phyloP scores from a whole-genome alignment of 768 basidiomycete genomes.

The Rickenella mellea region DNA sequence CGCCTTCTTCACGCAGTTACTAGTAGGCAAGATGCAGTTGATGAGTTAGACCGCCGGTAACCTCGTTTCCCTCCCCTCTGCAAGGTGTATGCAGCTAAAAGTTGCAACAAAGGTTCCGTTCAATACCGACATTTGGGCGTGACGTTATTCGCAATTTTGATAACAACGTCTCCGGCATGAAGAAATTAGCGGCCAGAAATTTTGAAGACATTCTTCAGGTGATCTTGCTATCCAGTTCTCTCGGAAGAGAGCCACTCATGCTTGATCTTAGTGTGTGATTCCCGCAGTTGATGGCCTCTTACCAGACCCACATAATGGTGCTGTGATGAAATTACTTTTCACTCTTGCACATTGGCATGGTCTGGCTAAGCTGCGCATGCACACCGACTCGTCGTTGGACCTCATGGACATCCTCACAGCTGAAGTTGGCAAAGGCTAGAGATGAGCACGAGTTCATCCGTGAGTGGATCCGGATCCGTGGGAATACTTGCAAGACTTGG shows the following conservation, averaged over 20 bases:
- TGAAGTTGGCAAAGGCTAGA: background rate
- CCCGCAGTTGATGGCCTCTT: constrained; percentile 7
- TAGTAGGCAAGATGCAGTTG: constrained; percentile 14
- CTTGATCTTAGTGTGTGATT: too few relatives aligned
- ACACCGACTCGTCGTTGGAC: constrained; percentile 1
- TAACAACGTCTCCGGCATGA: constrained; percentile 13
- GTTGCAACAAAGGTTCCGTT: background rate
- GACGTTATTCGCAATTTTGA: constrained; percentile 13
- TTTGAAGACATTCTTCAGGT: constrained; percentile 19
- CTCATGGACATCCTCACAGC: background rate
- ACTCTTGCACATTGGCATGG: constrained; percentile 6
- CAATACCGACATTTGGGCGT: constrained; percentile 17
- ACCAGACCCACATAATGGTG: constrained; percentile 1
- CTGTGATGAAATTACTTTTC: constrained; percentile 3
- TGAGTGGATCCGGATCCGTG: too few relatives aligned
- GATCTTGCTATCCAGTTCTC: background rate
- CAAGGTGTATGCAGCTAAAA: background rate
- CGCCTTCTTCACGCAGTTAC: constrained; percentile 21
- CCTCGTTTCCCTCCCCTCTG: background rate
- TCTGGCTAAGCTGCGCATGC: constrained; percentile 6
- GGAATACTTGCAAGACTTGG: too few relatives aligned
- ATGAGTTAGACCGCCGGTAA: constrained; percentile 23
- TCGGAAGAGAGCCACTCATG: too few relatives aligned
- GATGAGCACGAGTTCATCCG: too few relatives aligned
- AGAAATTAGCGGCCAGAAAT: constrained; percentile 14